These are phyloP conservation scores for Oxytropis ochrocephala DNA, from an alignment of 306 rosid genomes.

Conservation along the genomic window DNA sequence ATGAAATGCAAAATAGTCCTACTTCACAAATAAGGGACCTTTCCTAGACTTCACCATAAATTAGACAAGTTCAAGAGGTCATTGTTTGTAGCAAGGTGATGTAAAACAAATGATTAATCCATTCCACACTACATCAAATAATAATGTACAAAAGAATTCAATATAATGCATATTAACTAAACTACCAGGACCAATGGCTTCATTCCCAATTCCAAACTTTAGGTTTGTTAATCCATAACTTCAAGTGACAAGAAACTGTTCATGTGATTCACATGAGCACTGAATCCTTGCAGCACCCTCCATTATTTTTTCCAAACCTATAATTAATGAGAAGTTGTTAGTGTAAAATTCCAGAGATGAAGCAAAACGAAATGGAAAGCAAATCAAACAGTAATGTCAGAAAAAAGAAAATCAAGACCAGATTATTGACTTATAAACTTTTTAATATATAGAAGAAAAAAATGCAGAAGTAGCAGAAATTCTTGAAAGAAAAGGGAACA, in stretches of 20 bases:
- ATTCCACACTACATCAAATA: slow-evolving; percentile 26
- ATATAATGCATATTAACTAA: slow-evolving; percentile 21
- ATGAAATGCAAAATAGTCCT: too few relatives aligned
- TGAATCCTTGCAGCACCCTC: slow-evolving; percentile 20
- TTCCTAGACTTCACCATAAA: neutral
- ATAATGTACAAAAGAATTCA: slow-evolving; percentile 23
- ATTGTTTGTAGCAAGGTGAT: slow-evolving; percentile 29
- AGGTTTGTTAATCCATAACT: slow-evolving; percentile 25
- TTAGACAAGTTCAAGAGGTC: slow-evolving; percentile 7
- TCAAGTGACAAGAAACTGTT: slow-evolving; percentile 20
- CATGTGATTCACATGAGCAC: slow-evolving; percentile 15
- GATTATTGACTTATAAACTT: neutral
- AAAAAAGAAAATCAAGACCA: neutral
- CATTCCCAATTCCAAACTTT: slow-evolving; percentile 36
- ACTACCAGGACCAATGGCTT: slow-evolving; percentile 47
- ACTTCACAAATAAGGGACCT: too few relatives aligned
- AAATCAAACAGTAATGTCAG: neutral
- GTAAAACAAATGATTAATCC: slow-evolving; percentile 34
- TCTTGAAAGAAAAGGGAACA: neutral
- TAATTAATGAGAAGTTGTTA: slow-evolving; percentile 21
- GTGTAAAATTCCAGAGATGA: neutral
- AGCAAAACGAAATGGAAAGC: neutral
- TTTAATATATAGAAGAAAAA: neutral
- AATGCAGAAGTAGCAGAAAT: neutral
- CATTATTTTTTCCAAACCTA: slow-evolving; percentile 34